Conservation (phyloP, 116 monocot genomes). For the Papilionanthe hybrid region DNA sequence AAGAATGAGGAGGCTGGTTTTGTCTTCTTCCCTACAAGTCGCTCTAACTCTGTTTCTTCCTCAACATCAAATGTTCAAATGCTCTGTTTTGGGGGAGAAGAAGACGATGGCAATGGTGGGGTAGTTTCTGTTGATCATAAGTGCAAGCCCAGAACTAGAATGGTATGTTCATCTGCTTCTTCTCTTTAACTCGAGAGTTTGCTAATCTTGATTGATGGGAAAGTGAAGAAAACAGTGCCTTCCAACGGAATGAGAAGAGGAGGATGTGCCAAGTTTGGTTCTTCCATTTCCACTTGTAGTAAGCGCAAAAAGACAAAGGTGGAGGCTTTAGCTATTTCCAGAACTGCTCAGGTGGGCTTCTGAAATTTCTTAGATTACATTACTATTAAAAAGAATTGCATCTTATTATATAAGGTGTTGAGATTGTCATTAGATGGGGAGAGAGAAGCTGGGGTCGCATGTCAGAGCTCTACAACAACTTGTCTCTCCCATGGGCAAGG, state of each 20-base stretch:
- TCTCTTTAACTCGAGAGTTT: neutral
- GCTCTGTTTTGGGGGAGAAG: constrained; percentile 1
- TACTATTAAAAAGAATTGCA: neutral
- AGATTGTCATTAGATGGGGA: neutral
- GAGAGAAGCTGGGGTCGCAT: neutral
- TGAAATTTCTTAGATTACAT: neutral
- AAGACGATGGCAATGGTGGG: neutral
- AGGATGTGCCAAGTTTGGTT: neutral
- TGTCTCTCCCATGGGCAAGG: constrained; percentile 4
- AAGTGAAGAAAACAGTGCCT: neutral
- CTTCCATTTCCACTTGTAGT: neutral
- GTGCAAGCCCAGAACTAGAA: neutral
- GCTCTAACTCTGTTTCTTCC: neutral
- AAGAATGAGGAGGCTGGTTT: neutral
- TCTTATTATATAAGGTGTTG: neutral
- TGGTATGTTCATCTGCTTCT: neutral
- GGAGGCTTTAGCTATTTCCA: neutral
- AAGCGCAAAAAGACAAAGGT: neutral
- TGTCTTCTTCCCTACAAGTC: neutral
- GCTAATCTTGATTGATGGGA: neutral
- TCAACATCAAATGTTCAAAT: neutral
- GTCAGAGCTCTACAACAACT: constrained; percentile 3
- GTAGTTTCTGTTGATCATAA: neutral
- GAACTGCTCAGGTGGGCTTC: neutral
- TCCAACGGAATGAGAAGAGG: neutral